Base-by-base conservation (phyloP, 2,329 filamentous ascomycete genomes). In the Claviceps capensis region DNA sequence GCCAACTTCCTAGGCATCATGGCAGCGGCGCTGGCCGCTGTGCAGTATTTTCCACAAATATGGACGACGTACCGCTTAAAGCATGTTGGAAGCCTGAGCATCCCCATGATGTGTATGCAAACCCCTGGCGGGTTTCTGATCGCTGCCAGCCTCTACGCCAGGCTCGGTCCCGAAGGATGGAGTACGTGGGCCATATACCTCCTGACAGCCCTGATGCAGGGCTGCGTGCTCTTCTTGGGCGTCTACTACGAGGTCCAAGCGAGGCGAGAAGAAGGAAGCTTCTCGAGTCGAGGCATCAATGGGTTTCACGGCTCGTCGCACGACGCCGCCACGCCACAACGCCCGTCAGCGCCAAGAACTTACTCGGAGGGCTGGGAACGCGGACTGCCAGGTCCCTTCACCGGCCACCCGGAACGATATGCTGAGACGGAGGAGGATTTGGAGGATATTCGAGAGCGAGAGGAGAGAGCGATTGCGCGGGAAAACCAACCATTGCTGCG, bases 21-120 rank as follows among this genome's bases (percentile, higher is more conserved):
- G 65, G 82, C 88, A 17, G 86, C 88, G 0, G 68, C 80, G 1
- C 79, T 98, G 5, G 87, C 93, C 0, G 85, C 81, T 0, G 78
- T 97, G 22, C 93, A 98, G 69, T 98, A 97, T 67, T 73, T 98
- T 16, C 93, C 93, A 0, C 93, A 98, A 69, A 95, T 98, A 57
- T 89, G 83, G 71, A 96, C 86, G 50, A 98, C 93, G 0, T 94
- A 87, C 69, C 78, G 75, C 50, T 73, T 96, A 53, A 86, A 91
- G 64, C 84, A 90, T 60, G 85, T 95, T 2, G 89, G 89, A 51
- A 95, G 89, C 65, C 71, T 98, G 60, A 95, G 88, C 62, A 93
- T 98, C 52, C 85, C 88, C 4, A 97, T 96, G 85, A 97, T 98
- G 90, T 86, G 86, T 64, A 95, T 98, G 37, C 93, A 98, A 67